These are phyloP conservation scores for Alternaria hordeiaustralica DNA, from an alignment of 2,329 filamentous ascomycete genomes.

Conservation along the genomic window DNA sequence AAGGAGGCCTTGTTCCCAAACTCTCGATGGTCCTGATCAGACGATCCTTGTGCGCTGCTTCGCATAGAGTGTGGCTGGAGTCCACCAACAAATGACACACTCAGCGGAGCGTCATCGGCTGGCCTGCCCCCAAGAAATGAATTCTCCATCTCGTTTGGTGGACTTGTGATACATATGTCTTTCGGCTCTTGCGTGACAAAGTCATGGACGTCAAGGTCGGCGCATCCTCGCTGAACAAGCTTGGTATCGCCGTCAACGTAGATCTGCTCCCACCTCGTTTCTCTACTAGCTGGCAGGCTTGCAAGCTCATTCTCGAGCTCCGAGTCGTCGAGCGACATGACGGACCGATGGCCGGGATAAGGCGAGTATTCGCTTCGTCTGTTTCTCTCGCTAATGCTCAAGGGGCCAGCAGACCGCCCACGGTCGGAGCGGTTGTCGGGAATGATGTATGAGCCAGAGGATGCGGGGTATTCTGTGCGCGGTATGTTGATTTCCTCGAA, in stretches of 20 bases:
- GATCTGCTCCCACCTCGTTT: constrained; percentile 48
- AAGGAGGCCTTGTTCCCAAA: constrained; percentile 40
- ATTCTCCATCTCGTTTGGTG: constrained; percentile 39
- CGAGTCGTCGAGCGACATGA: constrained; percentile 49
- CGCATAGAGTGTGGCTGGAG: constrained; percentile 22
- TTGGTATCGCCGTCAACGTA: constrained; percentile 49
- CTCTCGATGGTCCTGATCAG: constrained; percentile 19
- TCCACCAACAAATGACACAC: constrained; percentile 30
- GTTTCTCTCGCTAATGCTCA: constrained; percentile 31
- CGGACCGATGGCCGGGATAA: constrained; percentile 42
- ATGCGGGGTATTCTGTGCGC: constrained; percentile 54
- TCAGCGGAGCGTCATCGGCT: constrained; percentile 33
- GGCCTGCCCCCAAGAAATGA: constrained; percentile 34
- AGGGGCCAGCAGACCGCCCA: constrained; percentile 30
- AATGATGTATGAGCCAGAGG: constrained; percentile 54
- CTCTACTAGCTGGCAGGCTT: constrained; percentile 42
- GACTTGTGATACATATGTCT: constrained; percentile 46
- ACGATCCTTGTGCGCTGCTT: constrained; percentile 11
- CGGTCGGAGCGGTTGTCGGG: constrained; percentile 29
- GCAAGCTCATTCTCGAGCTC: constrained; percentile 46
- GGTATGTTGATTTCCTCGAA: constrained; percentile 43
- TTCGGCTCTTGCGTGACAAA: constrained; percentile 42
- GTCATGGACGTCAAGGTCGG: constrained; percentile 40
- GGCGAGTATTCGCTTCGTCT: constrained; percentile 46
- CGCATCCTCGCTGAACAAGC: constrained; percentile 42